These are phyloP conservation scores for Didymosphaeria variabile DNA, from an alignment of 2,329 filamentous ascomycete species.

Conservation along the genomic window DNA sequence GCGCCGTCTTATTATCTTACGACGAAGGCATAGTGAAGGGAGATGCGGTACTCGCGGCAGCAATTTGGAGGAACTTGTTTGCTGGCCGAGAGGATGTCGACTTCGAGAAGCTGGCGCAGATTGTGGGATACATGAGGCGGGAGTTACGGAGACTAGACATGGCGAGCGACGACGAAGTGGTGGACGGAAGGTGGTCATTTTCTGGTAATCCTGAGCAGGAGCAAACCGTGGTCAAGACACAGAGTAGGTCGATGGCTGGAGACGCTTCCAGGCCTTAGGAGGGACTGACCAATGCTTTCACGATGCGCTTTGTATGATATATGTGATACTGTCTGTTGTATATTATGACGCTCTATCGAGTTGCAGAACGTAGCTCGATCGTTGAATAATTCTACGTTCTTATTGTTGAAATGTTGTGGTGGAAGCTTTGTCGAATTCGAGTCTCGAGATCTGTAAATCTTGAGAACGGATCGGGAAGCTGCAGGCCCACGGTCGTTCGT, in stretches of 20 bases:
- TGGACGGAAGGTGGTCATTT: constrained; percentile 60
- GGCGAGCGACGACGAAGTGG: constrained; percentile 62
- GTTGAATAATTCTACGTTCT: neutral
- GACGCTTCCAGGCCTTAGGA: constrained; percentile 25
- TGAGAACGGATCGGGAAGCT: neutral
- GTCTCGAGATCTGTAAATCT: neutral
- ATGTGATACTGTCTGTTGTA: constrained; percentile 9
- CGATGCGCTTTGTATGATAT: constrained; percentile 10
- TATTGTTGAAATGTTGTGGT: neutral
- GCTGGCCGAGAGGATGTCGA: constrained; percentile 74
- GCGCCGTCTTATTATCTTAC: constrained; percentile 83
- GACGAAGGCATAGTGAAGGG: constrained; percentile 82
- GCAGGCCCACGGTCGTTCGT: constrained; percentile 4
- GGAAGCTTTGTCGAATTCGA: neutral
- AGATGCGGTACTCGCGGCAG: constrained; percentile 79
- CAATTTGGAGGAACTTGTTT: constrained; percentile 94
- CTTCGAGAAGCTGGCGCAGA: constrained; percentile 66
- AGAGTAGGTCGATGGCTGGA: constrained; percentile 31
- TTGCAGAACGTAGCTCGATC: neutral
- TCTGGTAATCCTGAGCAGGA: constrained; percentile 53
- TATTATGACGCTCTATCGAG: neutral
- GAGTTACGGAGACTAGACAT: constrained; percentile 64
- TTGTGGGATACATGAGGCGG: constrained; percentile 71
- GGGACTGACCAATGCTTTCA: neutral
- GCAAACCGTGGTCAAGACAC: constrained; percentile 34